Conservation (phyloP, 495 filamentous ascomycete species). For the Penicillium cosmopolitanum region DNA sequence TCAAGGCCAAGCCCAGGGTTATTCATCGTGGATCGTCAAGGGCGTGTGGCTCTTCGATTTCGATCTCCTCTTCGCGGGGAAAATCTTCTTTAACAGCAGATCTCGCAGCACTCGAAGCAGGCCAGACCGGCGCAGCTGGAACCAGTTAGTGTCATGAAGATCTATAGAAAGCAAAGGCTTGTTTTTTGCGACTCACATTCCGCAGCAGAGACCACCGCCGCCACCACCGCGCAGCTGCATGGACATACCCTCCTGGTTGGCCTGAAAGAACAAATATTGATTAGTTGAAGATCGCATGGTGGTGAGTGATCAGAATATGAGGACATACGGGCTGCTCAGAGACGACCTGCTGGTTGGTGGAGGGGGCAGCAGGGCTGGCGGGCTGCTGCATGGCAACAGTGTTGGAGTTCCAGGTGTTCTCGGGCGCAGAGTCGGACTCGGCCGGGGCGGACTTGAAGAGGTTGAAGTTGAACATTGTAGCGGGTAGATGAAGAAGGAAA, state of each 20-base stretch:
- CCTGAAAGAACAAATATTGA: constrained; percentile 13
- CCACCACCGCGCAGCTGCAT: constrained; percentile 50
- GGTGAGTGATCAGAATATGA: background rate
- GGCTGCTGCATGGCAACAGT: constrained; percentile 48
- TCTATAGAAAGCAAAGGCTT: background rate
- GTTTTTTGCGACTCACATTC: constrained; percentile 39
- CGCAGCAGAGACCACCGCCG: constrained; percentile 47
- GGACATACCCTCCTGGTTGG: constrained; percentile 38
- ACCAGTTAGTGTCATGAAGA: constrained; percentile 7
- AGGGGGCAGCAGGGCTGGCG: constrained; percentile 39
- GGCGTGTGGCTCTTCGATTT: background rate
- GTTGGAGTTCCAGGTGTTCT: constrained; percentile 40
- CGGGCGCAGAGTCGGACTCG: constrained; percentile 25
- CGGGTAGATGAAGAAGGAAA: constrained; percentile 1
- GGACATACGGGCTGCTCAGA: constrained; percentile 43
- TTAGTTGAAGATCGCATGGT: constrained; percentile 14
- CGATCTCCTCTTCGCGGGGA: constrained; percentile 1
- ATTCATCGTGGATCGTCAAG: constrained; percentile 6
- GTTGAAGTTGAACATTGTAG: constrained; percentile 46
- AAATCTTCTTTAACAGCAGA: constrained; percentile 42
- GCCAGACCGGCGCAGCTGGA: constrained; percentile 46
- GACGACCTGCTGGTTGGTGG: constrained; percentile 32
- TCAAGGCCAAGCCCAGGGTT: background rate
- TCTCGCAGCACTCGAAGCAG: constrained; percentile 51
- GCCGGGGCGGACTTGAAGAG: constrained; percentile 43